Evolutionary conservation across 2,329 filamentous ascomycete species (phyloP).

Genomic region (Fusarium abutilonis): DNA sequence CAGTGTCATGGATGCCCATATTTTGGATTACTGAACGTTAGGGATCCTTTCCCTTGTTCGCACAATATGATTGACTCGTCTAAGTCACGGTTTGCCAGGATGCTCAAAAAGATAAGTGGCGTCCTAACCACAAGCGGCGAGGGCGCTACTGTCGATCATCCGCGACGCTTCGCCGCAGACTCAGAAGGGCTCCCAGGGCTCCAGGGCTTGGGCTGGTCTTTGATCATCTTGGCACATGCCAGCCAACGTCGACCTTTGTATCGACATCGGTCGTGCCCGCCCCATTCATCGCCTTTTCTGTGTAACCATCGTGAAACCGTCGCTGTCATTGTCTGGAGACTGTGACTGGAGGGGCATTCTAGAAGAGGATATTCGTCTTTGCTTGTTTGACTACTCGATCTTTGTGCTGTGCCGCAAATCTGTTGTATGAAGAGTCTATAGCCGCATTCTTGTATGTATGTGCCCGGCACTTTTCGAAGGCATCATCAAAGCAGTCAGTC

Average conservation of each 20-base stretch:
- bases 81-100: slow-evolving; percentile 5
- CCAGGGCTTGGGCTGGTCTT: background rate
- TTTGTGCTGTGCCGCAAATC: slow-evolving; percentile 22
- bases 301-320: slow-evolving; percentile 8
- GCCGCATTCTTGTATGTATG: slow-evolving; percentile 17
- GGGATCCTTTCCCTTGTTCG: slow-evolving; percentile 6
- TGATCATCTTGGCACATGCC: slow-evolving; percentile 32
- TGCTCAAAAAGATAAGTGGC: background rate
- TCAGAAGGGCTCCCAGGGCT: slow-evolving; percentile 20
- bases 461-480: slow-evolving; percentile 12
- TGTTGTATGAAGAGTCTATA: slow-evolving; percentile 14
- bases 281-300: slow-evolving; percentile 3
- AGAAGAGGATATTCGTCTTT: slow-evolving; percentile 1
- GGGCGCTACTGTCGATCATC: slow-evolving; percentile 46
- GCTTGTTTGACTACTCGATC: slow-evolving; percentile 6
- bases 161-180: slow-evolving; percentile 35
- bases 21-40: slow-evolving; percentile 33
- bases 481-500: background rate
- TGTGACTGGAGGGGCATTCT: background rate
- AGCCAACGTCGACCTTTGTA: slow-evolving; percentile 21
- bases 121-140: slow-evolving; percentile 33
- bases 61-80: slow-evolving; percentile 21
- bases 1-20: slow-evolving; percentile 2
- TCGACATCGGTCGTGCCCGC: too few species aligned
- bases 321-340: background rate